Evolutionary conservation across 2,329 filamentous ascomycete genomes (phyloP).

Genomic region (Zalaria obscura): DNA sequence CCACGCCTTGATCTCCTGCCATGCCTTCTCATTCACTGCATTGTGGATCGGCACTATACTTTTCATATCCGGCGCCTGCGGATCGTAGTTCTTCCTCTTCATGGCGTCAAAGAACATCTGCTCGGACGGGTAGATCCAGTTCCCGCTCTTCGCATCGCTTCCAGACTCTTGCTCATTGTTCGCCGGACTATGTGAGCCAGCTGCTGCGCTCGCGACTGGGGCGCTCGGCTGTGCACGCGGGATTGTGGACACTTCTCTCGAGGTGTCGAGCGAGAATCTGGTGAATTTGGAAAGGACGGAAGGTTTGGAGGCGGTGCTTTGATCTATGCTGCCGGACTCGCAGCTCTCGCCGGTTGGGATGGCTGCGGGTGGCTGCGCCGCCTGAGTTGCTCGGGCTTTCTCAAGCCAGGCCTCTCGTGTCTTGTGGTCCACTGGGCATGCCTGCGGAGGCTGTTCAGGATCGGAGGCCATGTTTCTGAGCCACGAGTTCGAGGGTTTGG

Average conservation of each 20-base stretch:
- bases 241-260: constrained; percentile 68
- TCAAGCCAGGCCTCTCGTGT: constrained; percentile 77
- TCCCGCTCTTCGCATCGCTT: constrained; percentile 54
- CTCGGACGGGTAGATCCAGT: constrained; percentile 96
- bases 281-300: constrained; percentile 17
- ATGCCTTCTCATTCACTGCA: constrained; percentile 92
- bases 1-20: constrained; percentile 84
- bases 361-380: constrained; percentile 13
- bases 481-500: too few species aligned
- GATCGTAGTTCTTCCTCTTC: constrained; percentile 74
- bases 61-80: constrained; percentile 61
- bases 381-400: constrained; percentile 27
- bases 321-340: constrained; percentile 1
- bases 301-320: constrained; percentile 9
- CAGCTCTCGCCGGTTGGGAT: neutral
- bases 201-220: constrained; percentile 20
- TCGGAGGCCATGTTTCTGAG: neutral
- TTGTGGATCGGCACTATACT: constrained; percentile 96
- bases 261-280: constrained; percentile 38
- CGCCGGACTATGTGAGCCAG: constrained; percentile 30
- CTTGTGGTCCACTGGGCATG: constrained; percentile 85
- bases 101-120: constrained; percentile 98
- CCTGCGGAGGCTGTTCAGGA: neutral
- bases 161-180: constrained; percentile 72
- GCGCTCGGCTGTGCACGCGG: constrained; percentile 31